Base-by-base conservation (phyloP, 139 green algal genomes). In the Chlorella sp. region DNA sequence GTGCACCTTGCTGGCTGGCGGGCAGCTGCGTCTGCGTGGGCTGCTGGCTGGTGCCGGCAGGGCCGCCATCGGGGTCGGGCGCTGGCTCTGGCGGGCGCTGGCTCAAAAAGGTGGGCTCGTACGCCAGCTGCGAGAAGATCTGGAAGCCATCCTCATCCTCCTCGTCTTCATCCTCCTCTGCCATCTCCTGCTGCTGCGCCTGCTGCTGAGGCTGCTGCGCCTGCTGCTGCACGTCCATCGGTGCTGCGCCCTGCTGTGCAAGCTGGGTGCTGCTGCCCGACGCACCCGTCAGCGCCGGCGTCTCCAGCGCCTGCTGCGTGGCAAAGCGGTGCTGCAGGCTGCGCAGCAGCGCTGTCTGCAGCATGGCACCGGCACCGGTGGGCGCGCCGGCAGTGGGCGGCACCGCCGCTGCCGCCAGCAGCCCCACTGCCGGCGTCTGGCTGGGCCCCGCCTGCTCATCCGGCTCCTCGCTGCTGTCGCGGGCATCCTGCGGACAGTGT, bases 311-410 rank as follows among this genome's bases (percentile, higher is more conserved):
- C 73, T 90, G 86, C 74, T 87, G 81, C 25, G 65, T 78, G 1
- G 56, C 64, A 47, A 90, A 90, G 41, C 81, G 72, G 25, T 85
- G 86, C 81, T 90, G 86, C 63, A 90, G 67, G 65, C 86, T 90
- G 39, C 73, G 71, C 41, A 90, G 63, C 74, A 82, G 71, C 18
- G 30, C 51, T 26, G 78, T 85, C 30, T 78, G 67, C 69, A 89
- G 38, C 69, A 82, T 56, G 34, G 44, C 69, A 20, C 80, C 51
- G 6, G 30, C 47, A 15, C 16, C 69, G 0, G 81, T 76, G 68
- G 81, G 69, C 36, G n/a, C 34, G 30, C 55, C 51, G 6, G 51
- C 51, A 15, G 67, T 44, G 34, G 81, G 17, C 32, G 30, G 65
- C 47, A 55, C 28, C 1, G 44, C 15, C 6, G 6, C 51, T 12